These are phyloP conservation scores for Exsudoporus frostii DNA, from an alignment of 768 basidiomycete genomes.

Conservation along the genomic window DNA sequence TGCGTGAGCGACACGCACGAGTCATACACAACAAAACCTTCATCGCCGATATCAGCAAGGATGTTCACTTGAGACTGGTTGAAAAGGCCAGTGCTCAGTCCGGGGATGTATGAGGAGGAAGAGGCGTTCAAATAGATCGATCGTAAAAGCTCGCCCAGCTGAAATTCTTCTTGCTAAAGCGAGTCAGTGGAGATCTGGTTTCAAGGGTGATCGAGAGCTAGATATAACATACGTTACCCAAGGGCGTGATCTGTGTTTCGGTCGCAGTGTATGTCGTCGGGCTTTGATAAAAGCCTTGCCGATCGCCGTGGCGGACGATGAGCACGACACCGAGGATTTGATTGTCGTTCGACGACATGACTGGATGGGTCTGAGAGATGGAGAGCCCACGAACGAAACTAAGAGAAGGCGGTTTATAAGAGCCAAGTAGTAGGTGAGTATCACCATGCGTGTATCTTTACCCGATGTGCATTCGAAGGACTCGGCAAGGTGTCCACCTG, in stretches of 20 bases:
- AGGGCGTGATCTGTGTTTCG: slow-evolving; percentile 59
- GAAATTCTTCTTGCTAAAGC: slow-evolving; percentile 52
- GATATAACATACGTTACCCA: slow-evolving; percentile 52
- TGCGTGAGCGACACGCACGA: slow-evolving; percentile 67
- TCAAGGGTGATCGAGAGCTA: not conserved
- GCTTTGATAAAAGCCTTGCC: slow-evolving; percentile 63
- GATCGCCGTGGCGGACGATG: slow-evolving; percentile 58
- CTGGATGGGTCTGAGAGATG: not conserved
- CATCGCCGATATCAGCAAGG: slow-evolving; percentile 67
- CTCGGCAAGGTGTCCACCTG: not conserved
- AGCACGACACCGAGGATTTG: slow-evolving; percentile 55
- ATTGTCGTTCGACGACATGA: slow-evolving; percentile 20
- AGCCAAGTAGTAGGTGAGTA: not conserved
- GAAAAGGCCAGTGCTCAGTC: slow-evolving; percentile 34
- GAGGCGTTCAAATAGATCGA: slow-evolving; percentile 51
- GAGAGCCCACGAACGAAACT: not conserved
- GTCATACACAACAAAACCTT: slow-evolving; percentile 63
- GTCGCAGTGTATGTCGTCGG: slow-evolving; percentile 56
- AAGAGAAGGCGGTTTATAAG: not conserved
- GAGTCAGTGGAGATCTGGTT: not conserved
- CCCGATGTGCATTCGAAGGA: not conserved
- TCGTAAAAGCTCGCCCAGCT: slow-evolving; percentile 52
- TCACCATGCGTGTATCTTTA: not conserved
- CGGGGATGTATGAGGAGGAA: slow-evolving; percentile 51
- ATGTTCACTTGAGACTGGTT: slow-evolving; percentile 41